Evolutionary conservation across 2,329 filamentous ascomycete genomes (phyloP), one percentile per base, ranked within the genome.

Genomic region (Albophoma yamanashiensis): DNA sequence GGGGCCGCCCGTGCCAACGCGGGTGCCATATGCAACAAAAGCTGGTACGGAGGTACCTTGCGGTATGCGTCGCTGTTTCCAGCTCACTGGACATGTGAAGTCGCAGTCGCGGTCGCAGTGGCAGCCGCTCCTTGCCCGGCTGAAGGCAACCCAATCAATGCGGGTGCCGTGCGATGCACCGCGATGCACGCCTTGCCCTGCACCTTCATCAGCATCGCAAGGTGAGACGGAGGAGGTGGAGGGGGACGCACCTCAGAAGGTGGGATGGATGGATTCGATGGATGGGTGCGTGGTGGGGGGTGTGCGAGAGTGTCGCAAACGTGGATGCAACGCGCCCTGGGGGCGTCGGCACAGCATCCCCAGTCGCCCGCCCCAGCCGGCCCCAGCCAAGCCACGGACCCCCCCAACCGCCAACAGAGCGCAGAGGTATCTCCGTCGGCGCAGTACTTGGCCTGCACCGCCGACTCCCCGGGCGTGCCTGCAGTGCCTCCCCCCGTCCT

Each of bases 321-420:
- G 31, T 36, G 56, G 47, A 58, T 55, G 56, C 56, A 57, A 52
- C 47, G 55, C 58, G 43, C 55, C 39, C 50, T 34, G 34, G 38
- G 60, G 45, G 58, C 42, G 40, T 58, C 58, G 58, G 61, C 61
- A 60, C 27, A 60, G 25, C 27, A 55, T 20, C 43, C 58, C 56
- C 58, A 57, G 31, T 47, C 58, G 40, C 25, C 58, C 55, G 60
- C 58, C 61, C 58, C 55, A 60, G 58, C 55, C 60, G 39, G 58
- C 53, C 57, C 57, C 58, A 43, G 56, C 50, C 58, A 59, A 61
- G 60, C 60, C 57, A 61, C 57, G 47, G 58, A 56, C 25, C 57
- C 45, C 45, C 39, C 60, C 57, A 42, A 57, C 40, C 43, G 55
- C 57, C 45, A 53, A 22, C 39, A 61, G 25, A 25, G 25, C 45